Conservation (phyloP, 768 basidiomycete genomes). For the Chalciporus chontae region DNA sequence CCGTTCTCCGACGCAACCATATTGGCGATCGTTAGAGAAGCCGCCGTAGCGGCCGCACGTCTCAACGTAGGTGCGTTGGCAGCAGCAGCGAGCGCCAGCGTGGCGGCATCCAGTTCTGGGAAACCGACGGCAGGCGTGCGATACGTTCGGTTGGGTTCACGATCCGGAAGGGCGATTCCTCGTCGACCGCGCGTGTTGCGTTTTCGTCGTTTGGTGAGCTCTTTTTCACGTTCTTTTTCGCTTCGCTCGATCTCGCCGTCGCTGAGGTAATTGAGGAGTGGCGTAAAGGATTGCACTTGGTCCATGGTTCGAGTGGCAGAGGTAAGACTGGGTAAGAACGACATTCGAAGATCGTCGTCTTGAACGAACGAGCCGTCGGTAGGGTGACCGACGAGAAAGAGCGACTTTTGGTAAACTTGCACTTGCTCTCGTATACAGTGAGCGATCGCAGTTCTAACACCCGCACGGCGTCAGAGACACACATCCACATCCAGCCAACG, state of each 20-base stretch:
- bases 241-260: constrained; percentile 85
- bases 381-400: constrained; percentile 86
- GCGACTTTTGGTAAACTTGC: constrained; percentile 85
- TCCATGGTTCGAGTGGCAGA: constrained; percentile 71
- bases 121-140: constrained; percentile 86
- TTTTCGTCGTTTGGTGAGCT: constrained; percentile 79
- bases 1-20: constrained; percentile 94
- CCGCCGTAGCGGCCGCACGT: constrained; percentile 84
- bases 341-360: constrained; percentile 88
- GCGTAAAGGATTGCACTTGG: constrained; percentile 78
- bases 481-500: background rate
- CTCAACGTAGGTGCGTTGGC: constrained; percentile 67
- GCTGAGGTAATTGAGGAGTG: constrained; percentile 83
- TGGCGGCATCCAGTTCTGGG: constrained; percentile 73
- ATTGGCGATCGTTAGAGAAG: constrained; percentile 80
- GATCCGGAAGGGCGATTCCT: constrained; percentile 84
- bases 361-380: constrained; percentile 73
- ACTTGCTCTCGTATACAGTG: constrained; percentile 96
- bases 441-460: constrained; percentile 80
- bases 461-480: too few relatives aligned
- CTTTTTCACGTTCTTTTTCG: constrained; percentile 94
- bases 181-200: constrained; percentile 79
- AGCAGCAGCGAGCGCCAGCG: constrained; percentile 61
- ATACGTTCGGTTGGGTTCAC: constrained; percentile 88
- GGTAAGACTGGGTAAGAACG: constrained; percentile 81